Evolutionary conservation across 352 stramenopile species (phyloP), one percentile per base, ranked within the genome.

Genomic region (Globisporangium acanthophoron): DNA sequence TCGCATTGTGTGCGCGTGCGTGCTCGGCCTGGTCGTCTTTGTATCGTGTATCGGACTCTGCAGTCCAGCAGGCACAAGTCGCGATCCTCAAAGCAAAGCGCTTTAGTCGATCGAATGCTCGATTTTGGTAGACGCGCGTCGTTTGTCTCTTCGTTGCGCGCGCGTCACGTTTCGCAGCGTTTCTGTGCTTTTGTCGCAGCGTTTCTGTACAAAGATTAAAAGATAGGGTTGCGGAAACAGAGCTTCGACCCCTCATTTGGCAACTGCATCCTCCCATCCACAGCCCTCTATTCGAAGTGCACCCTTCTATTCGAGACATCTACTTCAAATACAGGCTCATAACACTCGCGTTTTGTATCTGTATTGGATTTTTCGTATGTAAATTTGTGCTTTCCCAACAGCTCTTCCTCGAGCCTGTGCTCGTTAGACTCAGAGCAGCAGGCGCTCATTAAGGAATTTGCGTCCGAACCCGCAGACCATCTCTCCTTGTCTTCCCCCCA

Each of bases 391-490:
- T 43, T 9, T 43, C 37, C 37, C 11, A 43, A 43, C 37, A 43
- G 37, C 37, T 18, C 33, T 15, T 40, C 13, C 8, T 13, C 3
- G n/a, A n/a, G n/a, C n/a, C n/a, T 13, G 9, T 3, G 24, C 24
- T 21, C n/a, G 12, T 33, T 46, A 13, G 40, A 27, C 48, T 39
- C 4, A 27, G 24, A 27, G n/a, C n/a, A n/a, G 48, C 29, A 41
- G 3, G 37, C 20, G 24, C n/a, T 43, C 55, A 60, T 45, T 54
- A 60, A 60, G 55, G 46, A 60, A 60, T 60, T 60, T 60, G 55
- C 45, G 33, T 49, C n/a, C n/a, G 44, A 49, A 31, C 55, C 37
- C 45, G 39, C 45, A 37, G 46, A 45, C 15, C 35, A 45, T 54
- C 55, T 60, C 47, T 61, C 46, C 39, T 61, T 61, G 24, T 29